These are phyloP conservation scores for Vaccinium corymbosum DNA, from an alignment of 148 eudicot species.

Conservation along the genomic window DNA sequence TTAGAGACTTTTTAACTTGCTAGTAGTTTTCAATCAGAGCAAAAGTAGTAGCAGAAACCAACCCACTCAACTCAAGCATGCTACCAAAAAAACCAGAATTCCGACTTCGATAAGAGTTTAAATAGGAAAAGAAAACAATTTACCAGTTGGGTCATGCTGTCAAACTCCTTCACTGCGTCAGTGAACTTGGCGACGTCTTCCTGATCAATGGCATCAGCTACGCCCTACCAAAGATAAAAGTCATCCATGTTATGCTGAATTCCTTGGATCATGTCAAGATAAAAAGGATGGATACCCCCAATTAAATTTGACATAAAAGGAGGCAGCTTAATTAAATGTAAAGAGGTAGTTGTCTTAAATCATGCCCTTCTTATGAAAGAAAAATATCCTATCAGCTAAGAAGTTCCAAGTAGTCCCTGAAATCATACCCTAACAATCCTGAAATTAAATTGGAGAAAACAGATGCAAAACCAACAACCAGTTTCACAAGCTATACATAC, in stretches of 20 bases:
- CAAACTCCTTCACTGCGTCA: conserved; percentile 46
- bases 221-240: conserved; percentile 26
- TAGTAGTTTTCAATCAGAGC: not conserved
- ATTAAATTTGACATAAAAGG: conserved; percentile 1
- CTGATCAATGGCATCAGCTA: conserved; percentile 60
- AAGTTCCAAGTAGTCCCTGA: not conserved
- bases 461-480: not conserved
- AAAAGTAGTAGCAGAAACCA: not conserved
- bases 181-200: conserved; percentile 50
- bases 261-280: not conserved
- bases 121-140: conserved; percentile 1
- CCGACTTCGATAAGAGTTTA: not conserved
- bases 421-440: not conserved
- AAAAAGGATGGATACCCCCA: not conserved
- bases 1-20: not conserved
- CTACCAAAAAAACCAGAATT: not conserved
- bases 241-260: conserved; percentile 6
- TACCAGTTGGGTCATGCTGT: conserved; percentile 62
- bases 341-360: not conserved
- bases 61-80: not conserved
- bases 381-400: not conserved
- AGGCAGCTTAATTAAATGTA: not conserved
- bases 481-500: conserved; percentile 27
- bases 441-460: not conserved
- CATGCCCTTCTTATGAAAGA: not conserved